Evolutionary conservation across 192 early-diverging fungal genomes (phyloP), one percentile per base, ranked within the genome.

Genomic region (Neocallimastix lanati): DNA sequence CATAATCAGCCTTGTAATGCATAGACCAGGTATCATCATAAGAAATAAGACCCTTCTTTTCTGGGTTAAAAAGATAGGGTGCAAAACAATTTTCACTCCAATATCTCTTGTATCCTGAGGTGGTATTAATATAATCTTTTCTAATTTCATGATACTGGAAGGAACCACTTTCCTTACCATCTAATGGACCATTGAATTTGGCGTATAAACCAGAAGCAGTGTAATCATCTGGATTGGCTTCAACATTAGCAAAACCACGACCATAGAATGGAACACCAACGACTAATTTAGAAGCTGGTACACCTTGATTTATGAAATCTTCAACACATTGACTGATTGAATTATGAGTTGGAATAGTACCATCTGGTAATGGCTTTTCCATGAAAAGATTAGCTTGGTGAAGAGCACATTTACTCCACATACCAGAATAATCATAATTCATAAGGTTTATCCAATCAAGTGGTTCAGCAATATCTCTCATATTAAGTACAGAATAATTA

Each of bases 231-330:
- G 40, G 16, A 50, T 50, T 50, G 21, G 40, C 86, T 79, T 87
- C 83, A 13, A 96, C 96, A 79, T 94, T 93, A 79, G 88, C 87
- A 85, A 99, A 99, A 6, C 90, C 94, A n/a, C 98, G 89, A 4
- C 94, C 96, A 85, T 97, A 99, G 81, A 95, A 88, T 28, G 94
- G 94, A 67, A 93, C 90, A 18, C 98, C 98, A 77, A 98, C 87
- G 2, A 96, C 92, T 29, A 99, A 81, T 81, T 98, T 98, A 50
- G 89, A 81, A 0, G 93, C 82, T 4, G 94, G 94, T 28, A 97
- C 92, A 9, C 96, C 95, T 29, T 87, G 84, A 21, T 77, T 29
- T 21, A 95, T 82, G 82, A 92, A 96, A 78, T 88, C 86, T 6
- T 87, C 85, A 14, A 98, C 92, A 11, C 94, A 92, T 40, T 88